Base-by-base conservation (phyloP, 2,329 filamentous ascomycete species). In the Cladophialophora carrionii region DNA sequence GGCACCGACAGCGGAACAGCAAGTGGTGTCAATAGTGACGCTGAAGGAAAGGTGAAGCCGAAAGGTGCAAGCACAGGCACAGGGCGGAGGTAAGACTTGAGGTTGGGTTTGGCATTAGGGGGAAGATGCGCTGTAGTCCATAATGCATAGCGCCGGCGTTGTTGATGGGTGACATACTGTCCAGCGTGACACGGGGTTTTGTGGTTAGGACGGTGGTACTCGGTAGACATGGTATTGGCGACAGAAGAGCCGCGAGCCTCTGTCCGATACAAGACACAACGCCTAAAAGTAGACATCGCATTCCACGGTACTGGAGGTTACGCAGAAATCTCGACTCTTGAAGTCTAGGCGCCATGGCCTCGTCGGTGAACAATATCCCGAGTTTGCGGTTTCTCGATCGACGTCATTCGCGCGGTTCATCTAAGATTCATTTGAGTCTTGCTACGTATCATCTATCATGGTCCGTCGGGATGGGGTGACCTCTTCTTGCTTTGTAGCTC, bases 21-120 rank as follows among this genome's bases (percentile, higher is more conserved):
- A 3, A 79, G 78, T 43, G 75, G 77, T 29, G 75, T 76, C 3
- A 74, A 74, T n/a, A 77, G 74, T 63, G 75, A 78, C 52, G 69
- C 69, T 37, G 75, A 74, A 34, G 51, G 43, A 5, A 67, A 58
- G 61, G 51, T 54, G 32, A 69, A 67, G 31, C 43, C 65, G 1
- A 64, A 62, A 43, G 37, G 37, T 7, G 37, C 37, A 8, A 43
- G 37, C 17, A 43, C 37, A 53, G 57, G 41, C 53, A 56, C 55
- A 22, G 61, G 51, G 51, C 43, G 57, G 22, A 60, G 32, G 31
- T 60, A 29, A 17, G 6, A 31, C n/a, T 26, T 5, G 20, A 10
- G 9, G 0, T 22, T 12, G 22, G 9, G 26, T 29, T 6, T 8
- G 34, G 14, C 8, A 29, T 51, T 22, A 22, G 37, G 24, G 20